Percentiles rank a stretch among this genome's conserved stretches.
Conservation (phyloP, 345 rosid genomes). For the Hevea brasiliensis region DNA sequence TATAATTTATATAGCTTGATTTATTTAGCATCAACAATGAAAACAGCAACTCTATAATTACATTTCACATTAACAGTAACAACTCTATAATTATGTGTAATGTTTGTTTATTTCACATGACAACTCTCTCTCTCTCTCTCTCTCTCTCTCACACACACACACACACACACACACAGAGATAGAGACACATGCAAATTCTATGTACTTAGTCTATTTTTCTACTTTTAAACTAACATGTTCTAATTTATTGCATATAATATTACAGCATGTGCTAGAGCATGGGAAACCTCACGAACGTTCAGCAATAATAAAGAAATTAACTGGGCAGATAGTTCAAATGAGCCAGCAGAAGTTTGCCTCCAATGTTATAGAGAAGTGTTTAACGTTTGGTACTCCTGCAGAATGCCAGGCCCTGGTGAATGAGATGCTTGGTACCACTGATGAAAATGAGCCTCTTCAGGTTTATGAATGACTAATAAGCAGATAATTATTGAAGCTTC, state of each 20-base stretch:
- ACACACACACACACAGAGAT: not conserved
- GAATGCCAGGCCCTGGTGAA: conserved; percentile 77
- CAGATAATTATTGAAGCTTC: conserved; percentile 3
- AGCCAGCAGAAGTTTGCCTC: conserved; percentile 99
- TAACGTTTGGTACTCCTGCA: conserved; percentile 69
- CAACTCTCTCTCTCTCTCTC: not conserved
- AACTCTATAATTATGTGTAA: too few relatives aligned
- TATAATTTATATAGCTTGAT: not conserved
- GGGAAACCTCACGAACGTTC: conserved; percentile 89
- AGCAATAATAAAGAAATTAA: conserved; percentile 62
- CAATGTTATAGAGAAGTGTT: conserved; percentile 89
- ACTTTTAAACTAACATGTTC: conserved; percentile 11
- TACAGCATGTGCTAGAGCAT: conserved; percentile 94
- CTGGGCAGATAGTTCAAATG: conserved; percentile 91
- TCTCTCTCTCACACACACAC: too few relatives aligned
- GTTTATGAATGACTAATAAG: conserved; percentile 31
- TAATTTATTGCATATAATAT: conserved; percentile 2
- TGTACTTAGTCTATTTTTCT: not conserved
- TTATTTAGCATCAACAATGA: not conserved
- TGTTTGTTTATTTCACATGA: not conserved
- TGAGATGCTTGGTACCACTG: conserved; percentile 98
- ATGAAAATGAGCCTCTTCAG: conserved; percentile 99
- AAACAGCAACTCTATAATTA: too few relatives aligned
- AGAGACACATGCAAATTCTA: not conserved
- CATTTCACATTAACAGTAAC: too few relatives aligned